These are phyloP conservation scores for Rhizopus sp. DNA, from an alignment of 371 early-diverging fungal genomes.

Conservation along the genomic window DNA sequence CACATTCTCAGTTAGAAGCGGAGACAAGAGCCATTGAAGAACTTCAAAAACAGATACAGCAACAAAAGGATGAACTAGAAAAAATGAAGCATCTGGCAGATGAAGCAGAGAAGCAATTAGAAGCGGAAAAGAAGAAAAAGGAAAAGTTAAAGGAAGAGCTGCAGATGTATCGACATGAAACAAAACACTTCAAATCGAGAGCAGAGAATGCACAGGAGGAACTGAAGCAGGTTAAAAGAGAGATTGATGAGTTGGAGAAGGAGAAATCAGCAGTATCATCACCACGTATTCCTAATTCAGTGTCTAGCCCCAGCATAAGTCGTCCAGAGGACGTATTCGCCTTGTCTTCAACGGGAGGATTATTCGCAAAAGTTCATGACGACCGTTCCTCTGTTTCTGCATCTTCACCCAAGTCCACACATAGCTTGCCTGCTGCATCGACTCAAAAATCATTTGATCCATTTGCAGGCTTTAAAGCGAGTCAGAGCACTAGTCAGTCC, in stretches of 20 bases:
- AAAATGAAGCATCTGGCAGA: slow-evolving; percentile 34
- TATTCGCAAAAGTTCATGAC: slow-evolving; percentile 25
- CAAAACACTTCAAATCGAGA: slow-evolving; percentile 33
- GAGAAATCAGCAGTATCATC: slow-evolving; percentile 10
- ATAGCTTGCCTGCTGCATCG: background rate
- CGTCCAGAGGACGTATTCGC: slow-evolving; percentile 24
- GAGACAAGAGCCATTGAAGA: slow-evolving; percentile 32
- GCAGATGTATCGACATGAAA: slow-evolving; percentile 39
- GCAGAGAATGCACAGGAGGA: slow-evolving; percentile 31
- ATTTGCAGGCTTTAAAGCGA: slow-evolving; percentile 38
- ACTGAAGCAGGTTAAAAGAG: slow-evolving; percentile 17
- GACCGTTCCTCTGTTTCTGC: slow-evolving; percentile 3
- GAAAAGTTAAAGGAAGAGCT: slow-evolving; percentile 32
- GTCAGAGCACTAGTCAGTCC: slow-evolving; percentile 10
- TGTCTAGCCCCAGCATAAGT: background rate
- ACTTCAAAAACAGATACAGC: slow-evolving; percentile 25
- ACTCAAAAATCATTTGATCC: slow-evolving; percentile 33
- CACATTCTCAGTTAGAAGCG: slow-evolving; percentile 24
- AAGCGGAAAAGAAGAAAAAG: slow-evolving; percentile 30
- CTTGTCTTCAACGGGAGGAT: slow-evolving; percentile 24
- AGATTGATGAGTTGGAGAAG: slow-evolving; percentile 25
- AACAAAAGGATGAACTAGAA: slow-evolving; percentile 34
- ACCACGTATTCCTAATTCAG: background rate
- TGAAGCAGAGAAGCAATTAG: slow-evolving; percentile 39
- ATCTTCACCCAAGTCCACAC: slow-evolving; percentile 7